A percentile compares a stretch with the other conserved stretches of the same genome.
Evolutionary conservation across 192 early-diverging fungal species (phyloP).

Genomic region (Oehlia diaphana): DNA sequence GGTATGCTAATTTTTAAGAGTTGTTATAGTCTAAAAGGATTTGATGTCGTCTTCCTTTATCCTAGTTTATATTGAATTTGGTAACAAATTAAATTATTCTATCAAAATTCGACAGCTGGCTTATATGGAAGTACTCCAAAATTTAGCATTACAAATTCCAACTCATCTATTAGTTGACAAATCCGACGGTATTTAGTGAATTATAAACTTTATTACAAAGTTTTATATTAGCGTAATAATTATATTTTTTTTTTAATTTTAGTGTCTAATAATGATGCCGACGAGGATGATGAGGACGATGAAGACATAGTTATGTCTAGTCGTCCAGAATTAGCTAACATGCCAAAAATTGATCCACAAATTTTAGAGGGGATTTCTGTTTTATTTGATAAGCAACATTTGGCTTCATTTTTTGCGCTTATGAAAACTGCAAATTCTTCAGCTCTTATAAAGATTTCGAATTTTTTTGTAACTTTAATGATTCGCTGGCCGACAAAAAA

Average conservation of each 20-base stretch:
- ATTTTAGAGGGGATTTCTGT: conserved; percentile 44
- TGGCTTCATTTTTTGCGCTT: conserved; percentile 38
- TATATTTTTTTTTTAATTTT: conserved; percentile 35
- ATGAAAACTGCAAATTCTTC: background rate
- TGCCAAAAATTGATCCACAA: conserved; percentile 32
- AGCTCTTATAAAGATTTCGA: conserved; percentile 38
- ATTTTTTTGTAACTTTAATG: conserved; percentile 56
- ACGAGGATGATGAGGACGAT: conserved; percentile 33
- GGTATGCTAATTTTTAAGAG: conserved; percentile 21
- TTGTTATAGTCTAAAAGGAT: background rate
- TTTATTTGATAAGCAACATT: conserved; percentile 40
- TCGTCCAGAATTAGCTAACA: background rate
- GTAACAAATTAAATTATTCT: background rate
- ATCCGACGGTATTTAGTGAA: background rate
- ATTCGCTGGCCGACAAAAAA: conserved; percentile 58
- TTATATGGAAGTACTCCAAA: conserved; percentile 39
- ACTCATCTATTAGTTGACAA: conserved; percentile 11
- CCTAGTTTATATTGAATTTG: background rate
- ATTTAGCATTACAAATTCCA: conserved; percentile 24
- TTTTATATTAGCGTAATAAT: conserved; percentile 28
- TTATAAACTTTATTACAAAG: background rate
- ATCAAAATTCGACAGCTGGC: conserved; percentile 24
- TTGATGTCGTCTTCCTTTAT: background rate
- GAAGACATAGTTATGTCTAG: background rate
- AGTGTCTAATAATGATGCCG: conserved; percentile 35